Base-by-base conservation (phyloP, 2,329 filamentous ascomycete genomes). In the Tolypocladium nubicola region DNA sequence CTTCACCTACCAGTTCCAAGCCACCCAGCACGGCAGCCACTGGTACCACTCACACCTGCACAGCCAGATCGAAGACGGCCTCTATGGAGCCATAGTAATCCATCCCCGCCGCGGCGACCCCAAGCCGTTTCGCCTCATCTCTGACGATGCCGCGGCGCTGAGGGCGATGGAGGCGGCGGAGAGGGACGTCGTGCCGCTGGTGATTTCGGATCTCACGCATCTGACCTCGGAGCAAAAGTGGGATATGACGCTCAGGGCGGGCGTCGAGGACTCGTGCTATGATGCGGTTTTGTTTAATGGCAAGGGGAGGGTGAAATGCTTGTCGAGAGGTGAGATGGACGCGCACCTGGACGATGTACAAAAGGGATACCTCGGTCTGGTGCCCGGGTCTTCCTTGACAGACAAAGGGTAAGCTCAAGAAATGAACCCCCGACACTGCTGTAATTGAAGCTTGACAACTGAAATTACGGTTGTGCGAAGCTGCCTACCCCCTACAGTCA, bases 221-320 rank as follows among this genome's bases (percentile, higher is more conserved):
- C 70, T 80, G 11, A 80, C 78, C 0, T 84, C 81, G 0, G 66
- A 73, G 3, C 68, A 80, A 45, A 74, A 70, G 52, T 74, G 69
- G 70, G 70, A 78, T 4, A 71, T 79, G 19, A 73, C 77, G 3
- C 39, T 72, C 0, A 71, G 67, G 0, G 70, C 78, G 1, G 73
- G 74, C 5, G 68, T 81, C 10, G 79, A 82, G 56, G 73, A 74
- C 26, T 72, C 75, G 0, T 87, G 84, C 70, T 81, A 81, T 60
- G 83, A 86, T 63, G 78, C 82, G 0, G 71, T 87, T 16, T 68
- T 87, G 13, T 73, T 87, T 54, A 86, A 87, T 58, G 84, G 84
- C 30, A 81, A 83, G 61, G 83, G 83, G 3, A 72, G 73, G 1
- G 77, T 82, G 0, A 69, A 77, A 53, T 86, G 83, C 64, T 71